Percentiles rank a stretch among this genome's conserved stretches.
These are phyloP conservation scores for Peronospora belbahrii DNA, from an alignment of 352 stramenopile genomes.

Conservation along the genomic window DNA sequence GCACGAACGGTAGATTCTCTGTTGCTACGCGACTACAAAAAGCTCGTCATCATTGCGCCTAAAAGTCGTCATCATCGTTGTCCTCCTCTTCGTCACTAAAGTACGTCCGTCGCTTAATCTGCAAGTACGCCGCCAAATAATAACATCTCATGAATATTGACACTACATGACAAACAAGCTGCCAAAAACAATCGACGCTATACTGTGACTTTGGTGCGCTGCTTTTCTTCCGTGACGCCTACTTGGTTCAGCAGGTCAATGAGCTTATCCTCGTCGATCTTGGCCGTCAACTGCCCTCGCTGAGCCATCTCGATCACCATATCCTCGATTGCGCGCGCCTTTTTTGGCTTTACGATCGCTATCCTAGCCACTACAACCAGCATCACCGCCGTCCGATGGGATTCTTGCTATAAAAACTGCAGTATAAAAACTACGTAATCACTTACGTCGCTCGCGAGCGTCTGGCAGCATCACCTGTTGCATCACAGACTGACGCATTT, in stretches of 20 bases:
- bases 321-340: constrained; percentile 76
- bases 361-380: constrained; percentile 62
- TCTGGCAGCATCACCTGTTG: constrained; percentile 72
- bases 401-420: no score
- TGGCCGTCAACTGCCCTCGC: constrained; percentile 63
- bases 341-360: constrained; percentile 85
- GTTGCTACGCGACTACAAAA: constrained; percentile 1
- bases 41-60: background rate
- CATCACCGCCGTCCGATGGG: background rate
- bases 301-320: constrained; percentile 85
- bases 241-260: constrained; percentile 78
- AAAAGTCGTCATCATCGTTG: constrained; percentile 66
- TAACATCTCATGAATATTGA: background rate
- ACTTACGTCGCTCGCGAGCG: constrained; percentile 73
- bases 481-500: constrained; percentile 71
- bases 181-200: background rate
- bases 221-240: constrained; percentile 72
- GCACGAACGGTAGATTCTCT: background rate
- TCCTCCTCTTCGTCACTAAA: constrained; percentile 85
- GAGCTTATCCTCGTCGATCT: constrained; percentile 81
- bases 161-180: background rate
- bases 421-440: background rate
- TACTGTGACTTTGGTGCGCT: constrained; percentile 85
- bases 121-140: constrained; percentile 1
- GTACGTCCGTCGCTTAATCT: constrained; percentile 85